Evolutionary conservation across 2,329 filamentous ascomycete species (phyloP).

Genomic region (Fusarium euwallaceae): DNA sequence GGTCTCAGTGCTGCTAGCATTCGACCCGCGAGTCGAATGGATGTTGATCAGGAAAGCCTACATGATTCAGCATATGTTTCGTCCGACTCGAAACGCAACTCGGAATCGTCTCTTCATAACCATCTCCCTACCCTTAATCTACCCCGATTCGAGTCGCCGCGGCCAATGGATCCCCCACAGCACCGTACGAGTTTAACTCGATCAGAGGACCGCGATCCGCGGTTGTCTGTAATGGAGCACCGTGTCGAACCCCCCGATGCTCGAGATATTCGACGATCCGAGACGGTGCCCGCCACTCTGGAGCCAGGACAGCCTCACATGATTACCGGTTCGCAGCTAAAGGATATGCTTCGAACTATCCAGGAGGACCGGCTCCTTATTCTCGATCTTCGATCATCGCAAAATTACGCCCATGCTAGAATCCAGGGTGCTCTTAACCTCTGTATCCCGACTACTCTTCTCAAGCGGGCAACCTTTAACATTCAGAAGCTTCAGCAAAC

Average conservation of each 20-base stretch:
- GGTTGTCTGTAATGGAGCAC: constrained; percentile 67
- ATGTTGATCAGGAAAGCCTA: constrained; percentile 60
- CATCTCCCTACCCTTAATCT: constrained; percentile 55
- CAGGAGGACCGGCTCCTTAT: constrained; percentile 69
- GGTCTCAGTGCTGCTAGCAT: constrained; percentile 38
- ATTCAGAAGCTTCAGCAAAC: constrained; percentile 89
- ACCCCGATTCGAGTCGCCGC: constrained; percentile 58
- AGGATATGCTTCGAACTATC: constrained; percentile 64
- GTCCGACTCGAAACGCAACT: constrained; percentile 66
- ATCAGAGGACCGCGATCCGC: constrained; percentile 65
- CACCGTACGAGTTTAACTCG: constrained; percentile 53
- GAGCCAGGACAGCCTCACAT: constrained; percentile 63
- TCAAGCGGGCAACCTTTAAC: constrained; percentile 93
- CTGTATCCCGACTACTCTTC: constrained; percentile 92
- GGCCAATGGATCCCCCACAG: constrained; percentile 46
- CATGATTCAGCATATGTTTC: constrained; percentile 69
- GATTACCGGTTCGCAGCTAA: constrained; percentile 68
- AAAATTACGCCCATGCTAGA: constrained; percentile 81
- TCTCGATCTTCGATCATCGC: constrained; percentile 88
- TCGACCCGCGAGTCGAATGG: constrained; percentile 52
- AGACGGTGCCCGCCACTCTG: constrained; percentile 65
- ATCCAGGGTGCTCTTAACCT: constrained; percentile 88
- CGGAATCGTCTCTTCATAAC: constrained; percentile 60
- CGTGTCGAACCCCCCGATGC: constrained; percentile 55
- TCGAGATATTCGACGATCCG: constrained; percentile 52